Evolutionary conservation across 2,329 filamentous ascomycete genomes (phyloP), one percentile per base, ranked within the genome.

Genomic region (Penicillium sp.): DNA sequence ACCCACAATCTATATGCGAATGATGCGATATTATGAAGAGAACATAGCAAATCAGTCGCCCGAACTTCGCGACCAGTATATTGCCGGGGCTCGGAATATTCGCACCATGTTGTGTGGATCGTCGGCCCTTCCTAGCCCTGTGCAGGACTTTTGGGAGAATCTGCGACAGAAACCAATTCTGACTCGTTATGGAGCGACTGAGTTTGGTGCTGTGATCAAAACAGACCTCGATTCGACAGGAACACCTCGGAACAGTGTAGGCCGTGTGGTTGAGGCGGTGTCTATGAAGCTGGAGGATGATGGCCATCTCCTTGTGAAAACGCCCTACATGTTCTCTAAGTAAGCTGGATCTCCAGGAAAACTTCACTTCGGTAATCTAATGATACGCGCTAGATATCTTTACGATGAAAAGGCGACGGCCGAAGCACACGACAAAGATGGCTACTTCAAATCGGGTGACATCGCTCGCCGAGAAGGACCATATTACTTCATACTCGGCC

Each of bases 401-500:
- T 60, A 72, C 64, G 67, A 68, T 45, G 63, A 55, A 49, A 72
- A 74, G 53, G 74, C 73, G 10, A 78, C 76, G 1, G 65, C 67
- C 0, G 67, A 67, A 34, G 75, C 73, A 4, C 76, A 78, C 51
- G 70, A 75, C 15, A 51, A 63, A 13, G 72, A 78, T 9, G 76
- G 75, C 3, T 79, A 74, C 56, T 79, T 77, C 59, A 74, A 70
- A 44, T 77, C 75, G 0, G 75, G 76, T 3, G 76, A 79, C 47
- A 67, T 74, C 34, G 71, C 70, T 16, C 59, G 63, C 9, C 59
- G 58, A n/a, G 63, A 70, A 31, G 59, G 58, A 72, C 70, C 69
- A 28, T 76, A 49, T 52, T 81, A 79, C 57, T 81, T 70, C 41
- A 81, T 82, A 31, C 67, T 80, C 39, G 80, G 80, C 2, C 74